Evolutionary conservation across 1,284 basidiomycete genomes (phyloP).

Genomic region (Cryptococcus floricola): DNA sequence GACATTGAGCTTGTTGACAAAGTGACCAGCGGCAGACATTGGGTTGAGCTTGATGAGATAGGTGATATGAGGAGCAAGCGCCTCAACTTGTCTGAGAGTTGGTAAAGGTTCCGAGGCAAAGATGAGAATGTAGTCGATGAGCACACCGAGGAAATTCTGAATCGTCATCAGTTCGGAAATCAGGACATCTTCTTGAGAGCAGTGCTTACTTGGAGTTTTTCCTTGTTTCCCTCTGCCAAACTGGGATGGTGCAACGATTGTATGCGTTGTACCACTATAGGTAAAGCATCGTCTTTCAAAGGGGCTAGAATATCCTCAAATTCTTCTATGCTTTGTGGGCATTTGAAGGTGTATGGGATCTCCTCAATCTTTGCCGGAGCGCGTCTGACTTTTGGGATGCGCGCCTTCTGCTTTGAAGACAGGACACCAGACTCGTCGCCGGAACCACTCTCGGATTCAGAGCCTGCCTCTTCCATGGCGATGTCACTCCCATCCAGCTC

Average conservation of each 20-base stretch:
- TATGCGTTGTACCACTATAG: slow-evolving; percentile 84
- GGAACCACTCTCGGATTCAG: slow-evolving; percentile 25
- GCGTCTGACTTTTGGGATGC: too few relatives aligned
- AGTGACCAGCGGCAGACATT: slow-evolving; percentile 69
- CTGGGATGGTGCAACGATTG: slow-evolving; percentile 87
- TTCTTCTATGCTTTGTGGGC: slow-evolving; percentile 80
- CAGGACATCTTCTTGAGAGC: background rate
- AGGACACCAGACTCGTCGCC: slow-evolving; percentile 32
- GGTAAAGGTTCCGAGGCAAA: slow-evolving; percentile 63
- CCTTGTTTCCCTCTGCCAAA: slow-evolving; percentile 83
- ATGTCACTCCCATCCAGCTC: slow-evolving; percentile 38
- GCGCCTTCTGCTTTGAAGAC: slow-evolving; percentile 38
- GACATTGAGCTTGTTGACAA: slow-evolving; percentile 74
- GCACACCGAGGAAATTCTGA: slow-evolving; percentile 66
- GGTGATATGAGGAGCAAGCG: slow-evolving; percentile 75
- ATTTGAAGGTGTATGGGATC: slow-evolving; percentile 87
- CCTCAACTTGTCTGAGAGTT: slow-evolving; percentile 57
- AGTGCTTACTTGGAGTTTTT: slow-evolving; percentile 71
- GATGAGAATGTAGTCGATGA: slow-evolving; percentile 89
- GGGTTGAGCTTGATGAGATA: slow-evolving; percentile 79
- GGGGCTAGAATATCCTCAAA: slow-evolving; percentile 76
- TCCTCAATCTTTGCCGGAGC: slow-evolving; percentile 55
- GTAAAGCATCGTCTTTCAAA: slow-evolving; percentile 66
- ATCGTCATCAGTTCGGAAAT: background rate
- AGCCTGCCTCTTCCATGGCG: slow-evolving; percentile 39